Evolutionary conservation across 2,329 filamentous ascomycete genomes (phyloP), one percentile per base, ranked within the genome.

Genomic region (Fusarium camptoceras): DNA sequence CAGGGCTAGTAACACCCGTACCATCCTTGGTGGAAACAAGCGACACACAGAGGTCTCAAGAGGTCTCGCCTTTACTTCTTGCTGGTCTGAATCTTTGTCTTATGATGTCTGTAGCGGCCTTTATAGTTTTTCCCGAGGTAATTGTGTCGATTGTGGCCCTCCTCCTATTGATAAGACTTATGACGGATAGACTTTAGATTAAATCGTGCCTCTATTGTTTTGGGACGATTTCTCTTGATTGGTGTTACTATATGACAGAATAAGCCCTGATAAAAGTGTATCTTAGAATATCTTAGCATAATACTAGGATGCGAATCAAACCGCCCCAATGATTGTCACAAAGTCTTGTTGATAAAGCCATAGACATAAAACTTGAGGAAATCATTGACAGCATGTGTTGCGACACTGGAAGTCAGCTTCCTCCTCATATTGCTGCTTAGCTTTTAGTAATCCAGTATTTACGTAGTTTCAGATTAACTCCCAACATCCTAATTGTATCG

Each of bases 241-340:
- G 67, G 49, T 31, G n/a, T 41, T 14, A 54, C 43, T 37, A 70
- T 74, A 68, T 72, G 34, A 37, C n/a, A 43, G 50, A 49, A 43
- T 22, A 58, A 53, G 59, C 55, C 34, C 58, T 65, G 70, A n/a
- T 64, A 48, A 71, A 67, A 28, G 47, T 46, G 30, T 65, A 72
- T 60, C 47, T 72, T 74, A 70, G 54, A 59, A 59, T 61, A 55
- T 56, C 49, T 47, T 10, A 37, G 64, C 31, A 67, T 59, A 39
- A 30, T 48, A 47, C 42, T 49, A 41, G 20, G 20, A 16, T 58
- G 18, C 7, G 28, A 59, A 18, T n/a, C 9, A 37, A 37, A 4
- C 2, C 34, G 9, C 5, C 18, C 34, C 34, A n/a, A 37, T 37
- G 34, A 37, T 11, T 37, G 16, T 18, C 5, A 18, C 31, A 6